Base-by-base conservation (phyloP, 768 basidiomycete species). In the Amanita thiersii region DNA sequence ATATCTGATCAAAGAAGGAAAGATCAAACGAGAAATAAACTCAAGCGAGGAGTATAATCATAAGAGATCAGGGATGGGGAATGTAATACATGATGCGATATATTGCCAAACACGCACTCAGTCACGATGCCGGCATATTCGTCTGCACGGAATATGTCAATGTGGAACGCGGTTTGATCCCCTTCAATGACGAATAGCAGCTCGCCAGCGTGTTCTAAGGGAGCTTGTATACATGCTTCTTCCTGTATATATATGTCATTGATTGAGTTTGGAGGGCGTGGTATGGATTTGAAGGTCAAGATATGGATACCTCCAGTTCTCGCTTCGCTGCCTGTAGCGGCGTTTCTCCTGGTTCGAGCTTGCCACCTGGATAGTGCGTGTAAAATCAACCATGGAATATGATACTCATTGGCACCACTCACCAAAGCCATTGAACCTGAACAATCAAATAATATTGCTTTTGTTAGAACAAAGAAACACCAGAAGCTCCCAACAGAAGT, bases 361-460 rank as follows among this genome's bases (percentile, higher is more conserved):
- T 94, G 7, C 90, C 90, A 12, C 74, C 72, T 73, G 39, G 11
- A 34, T 11, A 25, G 20, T 5, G 41, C 25, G 12, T 33, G 4
- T 11, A 24, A 15, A 37, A 37, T 10, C n/a, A 10, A 17, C 7
- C 38, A 43, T 24, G 15, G 20, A 8, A 8, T 21, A 6, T 15
- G 10, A 23, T 28, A 18, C 15, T 9, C 26, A 4, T 19, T 20
- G 3, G 14, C 32, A 24, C 28, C 10, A 44, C 55, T 21, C 39
- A 69, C 87, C 88, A 50, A 91, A 93, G 3, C 90, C 90, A 47
- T 92, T 92, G 53, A 75, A 90, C 52, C 89, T 45, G 24, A 20
- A 9, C 37, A n/a, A n/a, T 8, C 6, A 29, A 20, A 30, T 14
- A 33, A 14, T 18, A 17, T n/a, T 28, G 20, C 1, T 90, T 51